A percentile compares a stretch with the other conserved stretches of the same genome.
These are phyloP conservation scores for Albatrellus ellisii DNA, from an alignment of 768 basidiomycete genomes.

Conservation along the genomic window DNA sequence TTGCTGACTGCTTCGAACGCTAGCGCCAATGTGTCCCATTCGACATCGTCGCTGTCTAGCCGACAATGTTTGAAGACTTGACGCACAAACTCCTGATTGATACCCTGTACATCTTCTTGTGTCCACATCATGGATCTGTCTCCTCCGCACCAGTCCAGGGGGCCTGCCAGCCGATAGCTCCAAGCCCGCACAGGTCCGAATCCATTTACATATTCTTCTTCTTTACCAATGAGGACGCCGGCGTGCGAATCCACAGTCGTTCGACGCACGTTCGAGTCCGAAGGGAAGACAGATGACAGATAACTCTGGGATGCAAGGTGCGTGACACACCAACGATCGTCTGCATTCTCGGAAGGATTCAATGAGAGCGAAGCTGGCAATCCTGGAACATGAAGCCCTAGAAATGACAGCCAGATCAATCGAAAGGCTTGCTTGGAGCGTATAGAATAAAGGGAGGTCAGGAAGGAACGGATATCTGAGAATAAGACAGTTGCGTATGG, in stretches of 20 bases:
- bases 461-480: slow-evolving; percentile 50
- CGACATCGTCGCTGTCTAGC: slow-evolving; percentile 29
- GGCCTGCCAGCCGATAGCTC: slow-evolving; percentile 37
- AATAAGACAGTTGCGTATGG: slow-evolving; percentile 67
- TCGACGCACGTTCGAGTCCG: slow-evolving; percentile 17
- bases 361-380: slow-evolving; percentile 30
- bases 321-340: slow-evolving; percentile 55
- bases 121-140: slow-evolving; percentile 29
- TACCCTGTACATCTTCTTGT: slow-evolving; percentile 31
- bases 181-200: slow-evolving; percentile 64
- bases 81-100: slow-evolving; percentile 39
- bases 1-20: slow-evolving; percentile 54
- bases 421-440: slow-evolving; percentile 45
- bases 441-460: slow-evolving; percentile 29
- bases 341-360: slow-evolving; percentile 27
- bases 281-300: slow-evolving; percentile 42
- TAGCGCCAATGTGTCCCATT: slow-evolving; percentile 55
- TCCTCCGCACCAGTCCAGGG: slow-evolving; percentile 39
- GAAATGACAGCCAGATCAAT: slow-evolving; percentile 52
- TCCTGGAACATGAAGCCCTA: slow-evolving; percentile 64
- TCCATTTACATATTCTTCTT: slow-evolving; percentile 42
- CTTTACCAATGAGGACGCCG: slow-evolving; percentile 54
- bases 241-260: slow-evolving; percentile 47
- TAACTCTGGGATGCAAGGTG: slow-evolving; percentile 31
- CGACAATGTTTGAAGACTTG: slow-evolving; percentile 47